Base-by-base conservation (phyloP, 192 early-diverging fungal genomes). In the Phlyctochytrium planicorne region DNA sequence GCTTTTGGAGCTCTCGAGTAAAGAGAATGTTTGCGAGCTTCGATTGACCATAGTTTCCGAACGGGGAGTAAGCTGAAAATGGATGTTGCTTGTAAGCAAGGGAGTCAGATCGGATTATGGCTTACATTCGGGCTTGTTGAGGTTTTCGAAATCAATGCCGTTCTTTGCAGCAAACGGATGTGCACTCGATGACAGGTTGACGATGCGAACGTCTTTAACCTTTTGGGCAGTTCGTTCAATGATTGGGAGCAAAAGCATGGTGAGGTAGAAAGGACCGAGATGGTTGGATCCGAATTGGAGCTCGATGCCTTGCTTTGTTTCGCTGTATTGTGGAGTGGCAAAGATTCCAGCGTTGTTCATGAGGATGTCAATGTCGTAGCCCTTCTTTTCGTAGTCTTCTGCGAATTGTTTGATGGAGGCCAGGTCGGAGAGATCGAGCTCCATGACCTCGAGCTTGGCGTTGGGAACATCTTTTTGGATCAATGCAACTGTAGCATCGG, bases 1-100 rank as follows among this genome's bases (percentile, higher is more conserved):
- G 56, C 30, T 61, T 37, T 29, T 68, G 37, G 23, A 78, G 62
- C 17, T 24, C 30, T 24, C 57, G 34, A 2, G 76, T 73, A 56
- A 78, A 78, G 23, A 82, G 66, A 32, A 82, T 75, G 66, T 81
- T 82, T 32, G 73, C 67, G 10, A 80, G 74, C 64, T 82, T 82
- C 27, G 68, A 65, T 40, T 78, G 76, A 24, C 81, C 81, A 65
- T 78, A 78, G 64, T 33, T 30, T 2, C 14, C 3, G 27, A 25
- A 64, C 36, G 55, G 33, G 35, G 12, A 35, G 53, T 40, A 56
- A 29, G 25, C 60, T 17, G 25, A 33, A 47, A 47, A 47, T 2
- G 77, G 40, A 20, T 6, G 40, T 47, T 47, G 20, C 10, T 14
- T 14, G 40, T 6, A 20, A 20, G 40, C 6, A 47, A 47, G 40